Base-by-base conservation (phyloP, 2,329 filamentous ascomycete genomes). In the Microsporum audouinii region DNA sequence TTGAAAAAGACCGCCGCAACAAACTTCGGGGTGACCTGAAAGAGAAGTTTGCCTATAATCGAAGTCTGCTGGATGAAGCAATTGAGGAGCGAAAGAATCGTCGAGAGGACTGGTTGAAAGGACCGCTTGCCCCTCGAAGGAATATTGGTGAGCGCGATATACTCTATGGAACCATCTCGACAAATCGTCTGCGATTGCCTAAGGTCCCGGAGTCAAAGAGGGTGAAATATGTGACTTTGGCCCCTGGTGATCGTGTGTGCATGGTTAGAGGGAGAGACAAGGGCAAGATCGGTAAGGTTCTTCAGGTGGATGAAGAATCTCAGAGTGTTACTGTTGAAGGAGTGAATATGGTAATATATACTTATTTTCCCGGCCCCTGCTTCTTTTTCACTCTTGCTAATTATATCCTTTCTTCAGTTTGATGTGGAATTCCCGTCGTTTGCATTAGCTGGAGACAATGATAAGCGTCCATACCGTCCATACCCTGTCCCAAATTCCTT, bases 221-320 rank as follows among this genome's bases (percentile, higher is more conserved):
- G 71, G 73, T 66, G 60, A 71, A 71, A 67, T 80, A 80, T 72
- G 78, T 88, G 63, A 87, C 84, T 66, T 77, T 91, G 62, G 82
- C 80, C 29, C 70, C 76, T 2, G 85, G 86, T 5, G 94, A 97
- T 74, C 83, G 94, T 63, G 91, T 96, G 36, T 88, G 92, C 59
- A 77, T 97, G 62, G 76, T 90, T 60, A 84, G 87, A 63, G 91
- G 92, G 6, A 82, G 81, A 39, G 88, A 94, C 69, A 88, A 86
- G 77, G 91, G 91, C 68, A 89, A 87, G 77, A 94, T 99, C 74
- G 88, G 89, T 58, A 77, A 77, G n/a, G 83, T 97, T 51, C 73
- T 72, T 63, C 72, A 77, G 1, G 77, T 95, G 53, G 76, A 84
- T 65, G 64, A 70, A 3, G 73, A 80, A 8, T 77, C 75, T 53